Percentiles rank a stretch among this genome's conserved stretches.
Conservation (phyloP, 116 monocot species). For the Trichopus zeylanicus region DNA sequence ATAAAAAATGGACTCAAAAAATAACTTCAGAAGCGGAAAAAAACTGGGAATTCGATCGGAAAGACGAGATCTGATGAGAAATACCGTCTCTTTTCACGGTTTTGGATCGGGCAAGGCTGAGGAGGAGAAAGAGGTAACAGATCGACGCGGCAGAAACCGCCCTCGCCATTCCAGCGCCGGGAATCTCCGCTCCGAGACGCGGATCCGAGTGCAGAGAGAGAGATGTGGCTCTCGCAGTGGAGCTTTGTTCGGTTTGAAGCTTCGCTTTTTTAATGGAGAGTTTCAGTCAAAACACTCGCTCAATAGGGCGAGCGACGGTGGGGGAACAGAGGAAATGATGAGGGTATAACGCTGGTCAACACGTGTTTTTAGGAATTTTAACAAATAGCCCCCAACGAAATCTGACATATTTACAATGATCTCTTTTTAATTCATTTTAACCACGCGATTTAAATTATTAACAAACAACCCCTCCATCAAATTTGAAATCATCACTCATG, state of each 20-base stretch:
- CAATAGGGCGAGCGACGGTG: not conserved
- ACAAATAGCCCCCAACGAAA: too few species aligned
- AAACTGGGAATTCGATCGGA: not conserved
- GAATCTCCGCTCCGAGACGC: not conserved
- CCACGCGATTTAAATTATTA: too few species aligned
- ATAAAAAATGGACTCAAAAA: too few species aligned
- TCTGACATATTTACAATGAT: too few species aligned
- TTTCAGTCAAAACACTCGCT: too few species aligned
- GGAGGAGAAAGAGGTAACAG: constrained; percentile 31
- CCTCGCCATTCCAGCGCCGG: constrained; percentile 16
- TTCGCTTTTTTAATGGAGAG: too few species aligned
- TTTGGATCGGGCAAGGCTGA: constrained; percentile 36
- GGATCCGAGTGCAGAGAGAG: not conserved
- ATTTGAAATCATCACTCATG: too few species aligned
- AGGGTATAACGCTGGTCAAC: too few species aligned
- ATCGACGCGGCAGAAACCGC: constrained; percentile 7
- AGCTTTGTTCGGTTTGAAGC: too few species aligned
- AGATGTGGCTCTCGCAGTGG: not conserved
- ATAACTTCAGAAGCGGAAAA: too few species aligned
- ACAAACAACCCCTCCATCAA: too few species aligned
- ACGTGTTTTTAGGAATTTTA: not conserved
- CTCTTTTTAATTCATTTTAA: too few species aligned
- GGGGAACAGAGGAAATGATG: not conserved
- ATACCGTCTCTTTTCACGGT: constrained; percentile 73
- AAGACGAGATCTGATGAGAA: not conserved